Evolutionary conservation across 352 stramenopile genomes (phyloP), one percentile per base, ranked within the genome.

Genomic region (Thalassiosira gravida): DNA sequence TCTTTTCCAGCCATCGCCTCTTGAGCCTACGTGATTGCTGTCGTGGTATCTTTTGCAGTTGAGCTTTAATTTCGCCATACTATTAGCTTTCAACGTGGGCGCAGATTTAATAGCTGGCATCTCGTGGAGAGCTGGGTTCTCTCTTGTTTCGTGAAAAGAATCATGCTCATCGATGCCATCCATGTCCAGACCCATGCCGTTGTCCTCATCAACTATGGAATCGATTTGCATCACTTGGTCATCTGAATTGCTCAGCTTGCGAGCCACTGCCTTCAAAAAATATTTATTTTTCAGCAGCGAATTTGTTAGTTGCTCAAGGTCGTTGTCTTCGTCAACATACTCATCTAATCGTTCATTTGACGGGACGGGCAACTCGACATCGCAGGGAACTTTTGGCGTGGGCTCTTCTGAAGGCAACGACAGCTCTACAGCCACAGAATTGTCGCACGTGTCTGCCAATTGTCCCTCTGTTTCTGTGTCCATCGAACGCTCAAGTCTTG

Each of bases 231-330:
- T 42, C 42, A 88, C 55, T 68, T 81, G 50, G 2, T 85, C 58
- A 59, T 86, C 77, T 57, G 80, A 57, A 42, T 85, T 64, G 24
- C 63, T 62, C 25, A 90, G 52, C 37, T 82, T 84, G 14, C 57
- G 49, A n/a, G 84, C 84, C 49, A 90, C 62, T 49, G 76, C 77
- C 62, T 74, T 77, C 32, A 90, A 61, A 57, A 90, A 85, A 42
- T 85, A 76, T 29, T 64, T 72, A 50, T 83, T 85, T 29, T 75
- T 69, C 39, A 84, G 14, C 18, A 90, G 49, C 62, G 72, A 69
- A 69, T 77, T 81, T 49, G 74, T 80, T 35, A 90, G 66, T 58
- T 80, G 71, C 16, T 90, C 76, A 50, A 90, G 49, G 14, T 86
- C 80, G 30, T 71, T 49, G 29, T 30, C 20, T 37, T 77, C 63